Conservation (phyloP, 2,329 filamentous ascomycete species). For the Claviceps sp. region DNA sequence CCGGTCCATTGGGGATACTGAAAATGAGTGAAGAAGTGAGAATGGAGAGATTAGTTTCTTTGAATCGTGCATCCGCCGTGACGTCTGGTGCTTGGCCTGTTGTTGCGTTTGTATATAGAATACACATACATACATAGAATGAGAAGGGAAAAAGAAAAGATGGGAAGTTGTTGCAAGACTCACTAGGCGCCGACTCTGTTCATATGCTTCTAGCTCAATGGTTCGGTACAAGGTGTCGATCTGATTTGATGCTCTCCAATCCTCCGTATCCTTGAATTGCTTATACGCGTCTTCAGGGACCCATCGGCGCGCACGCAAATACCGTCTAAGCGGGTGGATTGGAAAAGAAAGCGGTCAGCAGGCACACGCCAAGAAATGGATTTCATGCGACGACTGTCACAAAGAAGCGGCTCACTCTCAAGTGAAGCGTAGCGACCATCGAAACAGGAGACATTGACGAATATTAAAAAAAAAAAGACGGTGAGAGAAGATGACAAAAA, state of each 20-base stretch:
- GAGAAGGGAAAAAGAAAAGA: too few relatives aligned
- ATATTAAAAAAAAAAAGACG: neutral
- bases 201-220: constrained; percentile 75
- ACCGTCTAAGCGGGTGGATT: constrained; percentile 46
- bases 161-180: constrained; percentile 11
- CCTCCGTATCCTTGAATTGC: constrained; percentile 81
- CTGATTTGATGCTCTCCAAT: constrained; percentile 70
- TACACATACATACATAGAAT: too few relatives aligned
- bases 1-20: constrained; percentile 94
- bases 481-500: neutral
- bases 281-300: constrained; percentile 60
- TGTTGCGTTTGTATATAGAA: too few relatives aligned
- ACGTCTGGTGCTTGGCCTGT: too few relatives aligned
- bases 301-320: constrained; percentile 74
- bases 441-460: too few relatives aligned
- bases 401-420: too few relatives aligned
- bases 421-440: too few relatives aligned
- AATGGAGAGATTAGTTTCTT: neutral
- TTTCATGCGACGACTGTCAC: too few relatives aligned
- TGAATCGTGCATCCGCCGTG: too few relatives aligned
- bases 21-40: neutral
- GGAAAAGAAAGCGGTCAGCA: constrained; percentile 3
- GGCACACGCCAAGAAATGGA: too few relatives aligned
- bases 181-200: constrained; percentile 65
- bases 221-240: constrained; percentile 71